phyloP scores from a whole-genome alignment of 768 basidiomycete genomes.

The Boletus vermiculosoides region DNA sequence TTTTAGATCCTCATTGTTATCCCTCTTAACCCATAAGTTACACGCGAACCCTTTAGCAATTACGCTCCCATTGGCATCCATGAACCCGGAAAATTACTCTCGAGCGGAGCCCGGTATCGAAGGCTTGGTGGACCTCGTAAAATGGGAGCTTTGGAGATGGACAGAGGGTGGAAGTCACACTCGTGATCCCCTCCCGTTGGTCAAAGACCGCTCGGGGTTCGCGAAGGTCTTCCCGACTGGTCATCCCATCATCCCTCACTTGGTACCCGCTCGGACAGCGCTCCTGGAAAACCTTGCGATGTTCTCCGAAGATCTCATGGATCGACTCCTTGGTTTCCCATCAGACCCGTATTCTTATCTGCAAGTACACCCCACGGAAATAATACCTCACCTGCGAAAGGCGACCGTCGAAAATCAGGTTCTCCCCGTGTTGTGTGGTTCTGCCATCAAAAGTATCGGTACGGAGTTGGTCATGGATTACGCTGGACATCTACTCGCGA shows the following conservation, averaged over 20 bases:
- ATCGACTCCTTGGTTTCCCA: slow-evolving; percentile 57
- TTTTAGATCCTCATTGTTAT: slow-evolving; percentile 66
- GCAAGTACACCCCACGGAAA: slow-evolving; percentile 46
- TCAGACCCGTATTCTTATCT: slow-evolving; percentile 65
- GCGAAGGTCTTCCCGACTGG: slow-evolving; percentile 46
- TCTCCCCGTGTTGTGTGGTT: slow-evolving; percentile 80
- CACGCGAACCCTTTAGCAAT: slow-evolving; percentile 72
- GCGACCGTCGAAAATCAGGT: slow-evolving; percentile 65
- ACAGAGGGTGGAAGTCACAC: slow-evolving; percentile 45
- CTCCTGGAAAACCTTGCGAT: slow-evolving; percentile 79
- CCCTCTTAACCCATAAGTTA: slow-evolving; percentile 69
- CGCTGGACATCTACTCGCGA: slow-evolving; percentile 74
- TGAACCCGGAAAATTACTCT: slow-evolving; percentile 60
- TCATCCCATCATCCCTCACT: slow-evolving; percentile 69
- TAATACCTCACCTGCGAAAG: slow-evolving; percentile 64
- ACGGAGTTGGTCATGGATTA: slow-evolving; percentile 82
- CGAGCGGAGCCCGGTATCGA: slow-evolving; percentile 82
- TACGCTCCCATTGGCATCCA: slow-evolving; percentile 76
- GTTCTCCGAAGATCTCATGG: slow-evolving; percentile 80
- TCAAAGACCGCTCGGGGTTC: slow-evolving; percentile 41
- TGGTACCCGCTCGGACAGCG: slow-evolving; percentile 64
- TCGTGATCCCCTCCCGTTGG: slow-evolving; percentile 49
- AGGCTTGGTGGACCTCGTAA: slow-evolving; percentile 79
- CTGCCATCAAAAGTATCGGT: slow-evolving; percentile 77
- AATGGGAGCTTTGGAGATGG: slow-evolving; percentile 85